phyloP scores from a whole-genome alignment of 2,329 filamentous ascomycete species.

The Pleoardoris graminearum region DNA sequence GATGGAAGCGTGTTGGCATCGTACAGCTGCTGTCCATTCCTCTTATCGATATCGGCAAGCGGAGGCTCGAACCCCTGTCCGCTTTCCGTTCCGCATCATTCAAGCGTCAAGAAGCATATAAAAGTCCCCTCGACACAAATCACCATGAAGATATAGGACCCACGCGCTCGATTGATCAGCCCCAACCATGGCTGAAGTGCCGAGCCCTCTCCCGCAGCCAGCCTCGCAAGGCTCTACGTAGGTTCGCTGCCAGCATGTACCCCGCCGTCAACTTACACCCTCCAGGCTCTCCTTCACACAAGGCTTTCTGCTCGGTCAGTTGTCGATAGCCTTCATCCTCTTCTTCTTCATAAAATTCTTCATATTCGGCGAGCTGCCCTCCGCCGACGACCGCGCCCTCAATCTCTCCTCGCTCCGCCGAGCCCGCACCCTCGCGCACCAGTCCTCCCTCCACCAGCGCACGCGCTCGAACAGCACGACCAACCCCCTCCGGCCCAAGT shows the following conservation, averaged over 20 bases:
- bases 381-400: conserved; percentile 76
- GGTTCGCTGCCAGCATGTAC: background rate
- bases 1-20: background rate
- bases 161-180: background rate
- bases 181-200: conserved; percentile 1
- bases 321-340: conserved; percentile 87
- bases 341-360: conserved; percentile 99
- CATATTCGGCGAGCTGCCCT: conserved; percentile 94
- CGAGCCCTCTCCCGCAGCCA: conserved; percentile 17
- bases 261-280: conserved; percentile 24
- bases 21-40: background rate
- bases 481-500: conserved; percentile 41
- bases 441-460: conserved; percentile 28
- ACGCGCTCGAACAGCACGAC: conserved; percentile 41
- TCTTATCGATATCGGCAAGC: conserved; percentile 18
- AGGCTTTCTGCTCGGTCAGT: conserved; percentile 88
- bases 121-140: background rate
- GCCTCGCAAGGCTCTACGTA: conserved; percentile 27
- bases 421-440: conserved; percentile 72
- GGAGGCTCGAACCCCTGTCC: background rate
- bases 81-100: conserved; percentile 6
- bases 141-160: conserved; percentile 8
- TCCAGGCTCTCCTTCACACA: conserved; percentile 85
- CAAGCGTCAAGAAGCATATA: background rate
- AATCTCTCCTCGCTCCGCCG: conserved; percentile 74